These are phyloP conservation scores for Trichaptum fuscoviolaceum DNA, from an alignment of 768 basidiomycete genomes.

Conservation along the genomic window DNA sequence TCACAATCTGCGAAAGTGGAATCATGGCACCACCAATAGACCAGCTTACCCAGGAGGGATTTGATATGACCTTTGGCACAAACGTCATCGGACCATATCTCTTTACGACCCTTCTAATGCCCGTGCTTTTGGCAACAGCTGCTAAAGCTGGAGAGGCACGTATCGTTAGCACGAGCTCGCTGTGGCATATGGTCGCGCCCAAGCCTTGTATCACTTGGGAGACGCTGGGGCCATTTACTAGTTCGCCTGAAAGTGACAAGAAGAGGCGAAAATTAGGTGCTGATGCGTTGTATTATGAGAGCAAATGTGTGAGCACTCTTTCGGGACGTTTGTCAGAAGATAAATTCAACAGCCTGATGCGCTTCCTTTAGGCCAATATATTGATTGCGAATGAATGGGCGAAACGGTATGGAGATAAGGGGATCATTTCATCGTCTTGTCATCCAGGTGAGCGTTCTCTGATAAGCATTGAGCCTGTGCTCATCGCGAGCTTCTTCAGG, in stretches of 20 bases:
- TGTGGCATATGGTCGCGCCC: slow-evolving; percentile 8
- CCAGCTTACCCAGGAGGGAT: slow-evolving; percentile 12
- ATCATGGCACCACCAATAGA: slow-evolving; percentile 10
- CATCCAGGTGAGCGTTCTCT: slow-evolving; percentile 28
- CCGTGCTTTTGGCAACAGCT: slow-evolving; percentile 17
- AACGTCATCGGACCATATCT: slow-evolving; percentile 15
- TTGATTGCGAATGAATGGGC: slow-evolving; percentile 34
- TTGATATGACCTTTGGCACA: slow-evolving; percentile 18
- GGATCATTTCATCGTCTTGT: slow-evolving; percentile 31
- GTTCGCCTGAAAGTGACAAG: neutral
- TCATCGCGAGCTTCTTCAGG: slow-evolving; percentile 16
- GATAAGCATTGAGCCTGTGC: slow-evolving; percentile 3
- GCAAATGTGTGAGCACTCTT: slow-evolving; percentile 41
- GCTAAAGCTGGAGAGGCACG: slow-evolving; percentile 16
- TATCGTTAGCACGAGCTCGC: slow-evolving; percentile 21
- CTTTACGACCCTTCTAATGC: slow-evolving; percentile 21
- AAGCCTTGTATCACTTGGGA: neutral
- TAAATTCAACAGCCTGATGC: neutral
- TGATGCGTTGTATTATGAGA: slow-evolving; percentile 19
- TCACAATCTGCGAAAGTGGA: slow-evolving; percentile 5
- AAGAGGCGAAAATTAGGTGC: slow-evolving; percentile 7
- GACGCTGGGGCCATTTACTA: neutral
- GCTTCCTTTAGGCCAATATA: slow-evolving; percentile 33
- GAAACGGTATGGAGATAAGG: slow-evolving; percentile 33
- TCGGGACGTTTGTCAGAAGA: slow-evolving; percentile 2